Conservation (phyloP, 1,284 basidiomycete genomes). For the Ustilago trichophora region DNA sequence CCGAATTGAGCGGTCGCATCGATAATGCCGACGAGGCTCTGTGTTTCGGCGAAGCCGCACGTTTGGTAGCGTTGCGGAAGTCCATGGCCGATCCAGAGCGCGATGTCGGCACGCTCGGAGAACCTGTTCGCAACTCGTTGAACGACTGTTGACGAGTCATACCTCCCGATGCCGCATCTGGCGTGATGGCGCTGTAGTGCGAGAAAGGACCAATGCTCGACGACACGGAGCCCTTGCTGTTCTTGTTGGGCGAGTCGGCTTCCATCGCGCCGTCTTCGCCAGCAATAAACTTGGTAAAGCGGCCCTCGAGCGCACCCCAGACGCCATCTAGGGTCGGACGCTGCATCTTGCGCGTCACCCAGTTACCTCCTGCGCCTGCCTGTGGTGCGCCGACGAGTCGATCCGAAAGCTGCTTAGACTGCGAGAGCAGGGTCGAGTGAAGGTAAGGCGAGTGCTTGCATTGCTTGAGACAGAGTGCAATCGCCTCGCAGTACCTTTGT, state of each 20-base stretch:
- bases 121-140: conserved; percentile 44
- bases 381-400: conserved; percentile 81
- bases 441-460: conserved; percentile 76
- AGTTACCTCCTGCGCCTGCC: conserved; percentile 43
- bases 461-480: conserved; percentile 74
- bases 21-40: conserved; percentile 48
- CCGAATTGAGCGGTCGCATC: conserved; percentile 37
- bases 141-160: conserved; percentile 64
- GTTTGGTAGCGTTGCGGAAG: conserved; percentile 40
- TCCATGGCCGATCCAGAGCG: conserved; percentile 51
- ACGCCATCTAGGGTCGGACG: conserved; percentile 89
- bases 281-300: conserved; percentile 94
- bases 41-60: conserved; percentile 44
- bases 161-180: conserved; percentile 69
- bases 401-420: conserved; percentile 82
- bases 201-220: conserved; percentile 80
- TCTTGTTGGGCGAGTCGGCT: conserved; percentile 67
- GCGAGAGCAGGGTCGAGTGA: conserved; percentile 76
- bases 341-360: conserved; percentile 76
- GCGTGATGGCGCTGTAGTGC: conserved; percentile 92
- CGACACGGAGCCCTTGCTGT: conserved; percentile 47
- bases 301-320: conserved; percentile 91
- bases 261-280: conserved; percentile 67
- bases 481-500: conserved; percentile 84
- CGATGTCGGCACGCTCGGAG: conserved; percentile 41